A percentile compares a stretch with the other conserved stretches of the same genome.
Evolutionary conservation across 1,284 basidiomycete genomes (phyloP).

Genomic region (Jaminaea rosea): DNA sequence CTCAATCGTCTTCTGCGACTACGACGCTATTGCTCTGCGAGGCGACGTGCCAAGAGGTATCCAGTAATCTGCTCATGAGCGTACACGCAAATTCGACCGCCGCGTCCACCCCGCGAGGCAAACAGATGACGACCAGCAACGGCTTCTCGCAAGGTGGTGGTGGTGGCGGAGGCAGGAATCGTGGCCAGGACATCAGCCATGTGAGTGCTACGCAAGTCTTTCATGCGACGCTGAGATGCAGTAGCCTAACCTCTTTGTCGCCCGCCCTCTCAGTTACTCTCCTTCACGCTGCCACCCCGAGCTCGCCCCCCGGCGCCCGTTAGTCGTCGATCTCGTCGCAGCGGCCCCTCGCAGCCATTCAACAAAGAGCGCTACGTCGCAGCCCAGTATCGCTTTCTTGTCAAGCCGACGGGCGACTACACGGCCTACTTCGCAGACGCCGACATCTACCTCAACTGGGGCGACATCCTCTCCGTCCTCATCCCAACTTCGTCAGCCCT

Average conservation of each 20-base stretch:
- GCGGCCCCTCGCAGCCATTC: constrained; percentile 24
- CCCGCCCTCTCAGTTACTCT: constrained; percentile 20
- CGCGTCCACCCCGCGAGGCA: too few relatives aligned
- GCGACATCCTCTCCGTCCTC: constrained; percentile 90
- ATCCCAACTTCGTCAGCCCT: constrained; percentile 61
- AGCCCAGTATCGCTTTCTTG: constrained; percentile 44
- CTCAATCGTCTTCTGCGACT: too few relatives aligned
- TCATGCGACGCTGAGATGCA: neutral
- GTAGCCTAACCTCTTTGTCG: neutral
- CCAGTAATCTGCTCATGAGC: too few relatives aligned
- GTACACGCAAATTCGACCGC: too few relatives aligned
- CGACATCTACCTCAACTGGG: constrained; percentile 47
- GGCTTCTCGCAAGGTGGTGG: constrained; percentile 1
- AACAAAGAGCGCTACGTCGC: constrained; percentile 46
- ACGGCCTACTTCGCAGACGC: constrained; percentile 40
- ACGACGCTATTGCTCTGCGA: too few relatives aligned
- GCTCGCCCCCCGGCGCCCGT: constrained; percentile 25
- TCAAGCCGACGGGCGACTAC: constrained; percentile 44
- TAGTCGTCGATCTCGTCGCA: constrained; percentile 22
- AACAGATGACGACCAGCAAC: too few relatives aligned
- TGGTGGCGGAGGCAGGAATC: constrained; percentile 2
- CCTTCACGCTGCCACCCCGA: constrained; percentile 42
- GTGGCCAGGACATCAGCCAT: constrained; percentile 37
- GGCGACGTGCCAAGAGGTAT: too few relatives aligned
- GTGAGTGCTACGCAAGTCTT: constrained; percentile 9